These are phyloP conservation scores for Cercospora zeina DNA, from an alignment of 2,329 filamentous ascomycete species.

Conservation along the genomic window DNA sequence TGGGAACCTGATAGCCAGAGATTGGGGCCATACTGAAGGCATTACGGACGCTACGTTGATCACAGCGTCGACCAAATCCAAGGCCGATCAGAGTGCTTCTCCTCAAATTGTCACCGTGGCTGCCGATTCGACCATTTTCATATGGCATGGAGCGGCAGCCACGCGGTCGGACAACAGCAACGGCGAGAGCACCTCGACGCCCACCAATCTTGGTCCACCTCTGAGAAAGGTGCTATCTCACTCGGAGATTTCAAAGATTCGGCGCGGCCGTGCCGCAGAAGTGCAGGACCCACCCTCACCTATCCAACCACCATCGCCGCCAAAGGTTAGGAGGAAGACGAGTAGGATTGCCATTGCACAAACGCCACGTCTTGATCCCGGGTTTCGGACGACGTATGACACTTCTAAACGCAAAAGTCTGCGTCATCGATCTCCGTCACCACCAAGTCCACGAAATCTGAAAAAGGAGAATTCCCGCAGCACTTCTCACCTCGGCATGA, in stretches of 20 bases:
- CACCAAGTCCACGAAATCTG: slow-evolving; percentile 37
- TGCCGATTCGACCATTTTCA: slow-evolving; percentile 54
- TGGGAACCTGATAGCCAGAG: slow-evolving; percentile 76
- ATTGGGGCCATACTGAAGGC: slow-evolving; percentile 94
- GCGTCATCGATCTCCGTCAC: slow-evolving; percentile 47
- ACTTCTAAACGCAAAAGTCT: slow-evolving; percentile 31
- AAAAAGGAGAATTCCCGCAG: slow-evolving; percentile 40
- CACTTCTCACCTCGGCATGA: slow-evolving; percentile 52
- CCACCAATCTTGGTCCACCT: slow-evolving; percentile 64
- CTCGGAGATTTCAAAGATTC: slow-evolving; percentile 80
- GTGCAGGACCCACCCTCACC: slow-evolving; percentile 39
- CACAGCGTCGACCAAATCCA: slow-evolving; percentile 21
- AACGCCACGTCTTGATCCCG: slow-evolving; percentile 48
- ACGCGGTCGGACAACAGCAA: slow-evolving; percentile 18
- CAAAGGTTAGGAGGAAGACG: slow-evolving; percentile 56
- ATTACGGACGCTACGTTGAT: slow-evolving; percentile 81
- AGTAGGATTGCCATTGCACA: slow-evolving; percentile 55
- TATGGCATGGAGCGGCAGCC: slow-evolving; percentile 45
- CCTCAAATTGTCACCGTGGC: slow-evolving; percentile 51
- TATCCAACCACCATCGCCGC: slow-evolving; percentile 51
- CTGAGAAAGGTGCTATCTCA: slow-evolving; percentile 83
- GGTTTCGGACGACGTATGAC: slow-evolving; percentile 37
- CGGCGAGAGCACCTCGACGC: slow-evolving; percentile 16
- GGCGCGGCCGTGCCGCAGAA: slow-evolving; percentile 50
- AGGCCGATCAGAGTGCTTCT: slow-evolving; percentile 43